Percentiles rank a stretch among this genome's conserved stretches.
Conservation (phyloP, 179 eudicot species). For the Silene vulgaris region DNA sequence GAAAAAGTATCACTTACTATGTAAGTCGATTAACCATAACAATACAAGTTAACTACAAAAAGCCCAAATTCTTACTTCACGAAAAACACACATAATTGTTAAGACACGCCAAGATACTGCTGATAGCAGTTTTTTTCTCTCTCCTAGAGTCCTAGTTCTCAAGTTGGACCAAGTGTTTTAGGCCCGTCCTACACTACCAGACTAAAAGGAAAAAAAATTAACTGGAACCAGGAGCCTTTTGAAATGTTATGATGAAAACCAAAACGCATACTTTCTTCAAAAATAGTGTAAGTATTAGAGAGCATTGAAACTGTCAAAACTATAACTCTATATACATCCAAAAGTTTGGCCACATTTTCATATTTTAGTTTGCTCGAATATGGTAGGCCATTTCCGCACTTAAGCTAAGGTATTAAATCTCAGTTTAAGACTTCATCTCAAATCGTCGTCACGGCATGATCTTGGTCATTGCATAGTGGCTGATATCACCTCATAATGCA, state of each 20-base stretch:
- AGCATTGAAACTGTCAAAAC: neutral
- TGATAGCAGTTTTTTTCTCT: neutral
- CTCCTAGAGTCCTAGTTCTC: neutral
- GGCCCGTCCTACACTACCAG: too few species aligned
- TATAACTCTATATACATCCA: neutral
- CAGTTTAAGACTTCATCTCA: too few species aligned
- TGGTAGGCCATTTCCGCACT: too few species aligned
- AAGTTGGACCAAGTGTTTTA: too few species aligned
- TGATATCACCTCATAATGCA: neutral
- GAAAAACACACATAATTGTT: neutral
- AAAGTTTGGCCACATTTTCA: neutral
- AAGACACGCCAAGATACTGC: neutral
- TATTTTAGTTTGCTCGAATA: too few species aligned
- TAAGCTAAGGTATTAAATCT: too few species aligned
- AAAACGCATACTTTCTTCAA: neutral
- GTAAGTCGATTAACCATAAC: neutral
- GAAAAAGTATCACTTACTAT: neutral
- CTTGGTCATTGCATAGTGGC: too few species aligned
- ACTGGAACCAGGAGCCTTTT: too few species aligned
- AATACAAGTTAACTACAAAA: neutral
- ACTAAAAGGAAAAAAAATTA: too few species aligned
- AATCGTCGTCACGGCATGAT: too few species aligned
- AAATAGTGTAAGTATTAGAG: neutral
- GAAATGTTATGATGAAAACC: too few species aligned
- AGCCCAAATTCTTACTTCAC: neutral